Conservation (phyloP, 305 asterid genomes). For the Fraxinus floribunda region DNA sequence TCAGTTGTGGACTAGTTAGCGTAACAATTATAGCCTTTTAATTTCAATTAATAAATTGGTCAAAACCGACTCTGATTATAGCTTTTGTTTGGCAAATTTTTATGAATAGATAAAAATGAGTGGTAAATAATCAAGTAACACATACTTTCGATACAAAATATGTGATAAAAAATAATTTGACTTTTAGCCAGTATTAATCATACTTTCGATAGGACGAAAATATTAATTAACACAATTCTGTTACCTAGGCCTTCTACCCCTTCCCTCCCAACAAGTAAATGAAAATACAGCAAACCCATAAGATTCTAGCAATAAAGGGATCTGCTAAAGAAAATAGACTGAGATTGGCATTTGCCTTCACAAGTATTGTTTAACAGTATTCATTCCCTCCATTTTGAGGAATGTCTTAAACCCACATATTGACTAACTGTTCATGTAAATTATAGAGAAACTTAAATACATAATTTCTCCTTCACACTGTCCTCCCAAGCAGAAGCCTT, state of each 20-base stretch:
- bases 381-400: constrained; percentile 34
- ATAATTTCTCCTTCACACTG: constrained; percentile 27
- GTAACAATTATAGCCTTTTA: too few relatives aligned
- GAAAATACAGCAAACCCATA: background rate
- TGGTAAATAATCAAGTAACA: background rate
- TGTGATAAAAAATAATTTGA: background rate
- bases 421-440: constrained; percentile 25
- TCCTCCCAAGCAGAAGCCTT: constrained; percentile 60
- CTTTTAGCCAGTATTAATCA: background rate
- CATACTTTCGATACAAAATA: background rate
- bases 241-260: background rate
- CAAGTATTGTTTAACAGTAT: constrained; percentile 10
- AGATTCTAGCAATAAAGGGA: background rate
- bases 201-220: background rate
- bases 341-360: constrained; percentile 19
- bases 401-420: constrained; percentile 31
- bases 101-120: background rate
- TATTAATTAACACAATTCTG: background rate
- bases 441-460: constrained; percentile 12
- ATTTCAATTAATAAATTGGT: background rate
- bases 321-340: background rate
- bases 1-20: too few relatives aligned
- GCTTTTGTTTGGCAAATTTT: background rate
- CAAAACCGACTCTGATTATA: background rate
- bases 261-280: background rate